Base-by-base conservation (phyloP, 2,329 filamentous ascomycete species). In the Fusarium cicatricum region DNA sequence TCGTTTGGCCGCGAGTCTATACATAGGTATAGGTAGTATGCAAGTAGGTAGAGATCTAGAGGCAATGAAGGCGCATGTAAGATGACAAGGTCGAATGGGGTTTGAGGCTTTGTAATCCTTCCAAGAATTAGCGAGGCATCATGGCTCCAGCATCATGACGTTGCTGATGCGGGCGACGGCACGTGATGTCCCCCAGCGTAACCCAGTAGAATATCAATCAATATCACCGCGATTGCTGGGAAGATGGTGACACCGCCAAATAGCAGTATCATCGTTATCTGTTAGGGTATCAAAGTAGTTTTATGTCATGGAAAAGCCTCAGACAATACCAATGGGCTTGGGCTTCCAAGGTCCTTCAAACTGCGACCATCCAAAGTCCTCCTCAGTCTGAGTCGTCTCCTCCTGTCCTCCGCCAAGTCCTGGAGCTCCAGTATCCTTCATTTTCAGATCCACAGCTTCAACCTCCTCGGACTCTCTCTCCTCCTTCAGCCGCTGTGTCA, bases 251-350 rank as follows among this genome's bases (percentile, higher is more conserved):
- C 23, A 26, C 9, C 23, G 3, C 23, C 9, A 10, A n/a, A 26
- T 26, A 26, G 23, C 23, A 26, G 23, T 26, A 7, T 26, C 9
- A 10, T 26, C 5, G 3, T 10, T 26, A 3, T 10, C 9, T 26
- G 9, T 10, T 10, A 10, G 23, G 23, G 5, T 26, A 26, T 26
- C 9, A 26, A 26, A 26, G 5, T 4, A 10, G 5, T 26, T 26
- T 8, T 8, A 26, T 26, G 6, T 26, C 23, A 4, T 32, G 11
- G 3, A 32, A 12, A 32, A n/a, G 29, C 29, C 11, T 74, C 66
- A 86, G 9, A 81, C 77, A 46, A 82, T 74, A 5, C 85, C 85
- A 62, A 87, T 86, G 1, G 85, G 84, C 63, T 81, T 84, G 10
- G 84, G 78, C 53, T 78, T 80, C 85, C 85, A 87, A 3, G 74